Evolutionary conservation across 2,329 filamentous ascomycete species (phyloP), one percentile per base, ranked within the genome.

Genomic region (Nemania sp.): DNA sequence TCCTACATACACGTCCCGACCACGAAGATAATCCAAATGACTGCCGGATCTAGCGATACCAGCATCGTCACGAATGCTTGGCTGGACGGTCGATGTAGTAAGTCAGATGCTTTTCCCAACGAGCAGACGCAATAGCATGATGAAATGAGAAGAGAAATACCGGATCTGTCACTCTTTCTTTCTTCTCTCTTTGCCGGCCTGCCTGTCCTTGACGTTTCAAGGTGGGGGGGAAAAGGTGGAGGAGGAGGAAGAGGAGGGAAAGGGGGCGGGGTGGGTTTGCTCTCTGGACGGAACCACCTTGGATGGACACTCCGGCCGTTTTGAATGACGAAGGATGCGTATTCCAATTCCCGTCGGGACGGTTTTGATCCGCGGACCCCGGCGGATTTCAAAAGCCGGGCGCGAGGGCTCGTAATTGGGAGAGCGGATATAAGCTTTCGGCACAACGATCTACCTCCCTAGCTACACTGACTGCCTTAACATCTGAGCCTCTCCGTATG

Each of bases 1-100:
- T 29, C 4, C 7, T 29, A 54, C 54, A 37, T 60, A 39, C 45
- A n/a, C n/a, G n/a, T n/a, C n/a, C 48, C 57, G 39, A 54, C 49
- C 51, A 49, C 39, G 13, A 47, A 32, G 57, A 54, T 55, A 35
- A 15, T 49, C 52, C 35, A 49, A 39, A 60, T 53, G 53, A 57
- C 49, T 63, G 57, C 60, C 60, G 10, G 45, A 63, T 63, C 57
- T 49, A 60, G 60, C 57, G 17, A 55, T 32, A 39, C 7, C 40
- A 50, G 55, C 51, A 48, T 59, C 55, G 34, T 48, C 51, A 55
- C 35, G 29, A 25, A 55, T 11, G 39, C 57, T 63, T 60, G 53
- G 60, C 56, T 60, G 52, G 60, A 56, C 9, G 48, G 53, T 46
- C 34, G 49, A 49, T 54, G 49, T 60, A 60, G 57, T 63, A 62